Percentiles rank a stretch among this genome's conserved stretches.
These are phyloP conservation scores for Effrenium voratum DNA, from an alignment of 73 alveolate species.

Conservation along the genomic window DNA sequence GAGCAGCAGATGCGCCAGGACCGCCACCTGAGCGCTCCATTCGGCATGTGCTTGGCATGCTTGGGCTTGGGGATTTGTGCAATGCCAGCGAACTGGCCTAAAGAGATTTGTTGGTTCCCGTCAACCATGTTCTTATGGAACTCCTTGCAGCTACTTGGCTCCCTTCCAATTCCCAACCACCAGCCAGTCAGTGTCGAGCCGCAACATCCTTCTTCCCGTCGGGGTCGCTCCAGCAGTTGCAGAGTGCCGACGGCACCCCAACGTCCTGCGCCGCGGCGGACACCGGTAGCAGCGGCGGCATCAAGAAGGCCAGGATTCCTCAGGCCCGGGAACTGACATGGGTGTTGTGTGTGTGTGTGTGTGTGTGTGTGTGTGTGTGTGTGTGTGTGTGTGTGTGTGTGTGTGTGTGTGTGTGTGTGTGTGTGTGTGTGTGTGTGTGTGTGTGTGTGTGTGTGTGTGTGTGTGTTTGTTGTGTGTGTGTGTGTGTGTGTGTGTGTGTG, in stretches of 20 bases:
- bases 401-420: no score
- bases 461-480: no score
- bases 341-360: no score
- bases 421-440: no score
- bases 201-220: slow-evolving; percentile 44
- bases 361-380: no score
- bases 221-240: slow-evolving; percentile 77
- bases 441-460: no score
- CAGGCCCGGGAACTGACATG: no score
- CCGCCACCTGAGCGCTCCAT: slow-evolving; percentile 60
- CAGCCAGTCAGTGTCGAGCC: no score
- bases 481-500: no score
- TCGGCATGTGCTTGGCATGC: not conserved
- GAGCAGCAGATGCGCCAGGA: slow-evolving; percentile 64
- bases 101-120: no score
- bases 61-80: not conserved
- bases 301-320: slow-evolving; percentile 61
- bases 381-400: no score
- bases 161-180: not conserved
- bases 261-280: slow-evolving; percentile 48
- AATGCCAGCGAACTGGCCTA: not conserved
- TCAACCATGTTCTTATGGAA: no score
- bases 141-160: not conserved
- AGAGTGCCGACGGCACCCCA: slow-evolving; percentile 67
- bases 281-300: slow-evolving; percentile 51